A percentile compares a stretch with the other conserved stretches of the same genome.
These are phyloP conservation scores for Gnomoniopsis smithogilvyi DNA, from an alignment of 2,329 filamentous ascomycete genomes.

Conservation along the genomic window DNA sequence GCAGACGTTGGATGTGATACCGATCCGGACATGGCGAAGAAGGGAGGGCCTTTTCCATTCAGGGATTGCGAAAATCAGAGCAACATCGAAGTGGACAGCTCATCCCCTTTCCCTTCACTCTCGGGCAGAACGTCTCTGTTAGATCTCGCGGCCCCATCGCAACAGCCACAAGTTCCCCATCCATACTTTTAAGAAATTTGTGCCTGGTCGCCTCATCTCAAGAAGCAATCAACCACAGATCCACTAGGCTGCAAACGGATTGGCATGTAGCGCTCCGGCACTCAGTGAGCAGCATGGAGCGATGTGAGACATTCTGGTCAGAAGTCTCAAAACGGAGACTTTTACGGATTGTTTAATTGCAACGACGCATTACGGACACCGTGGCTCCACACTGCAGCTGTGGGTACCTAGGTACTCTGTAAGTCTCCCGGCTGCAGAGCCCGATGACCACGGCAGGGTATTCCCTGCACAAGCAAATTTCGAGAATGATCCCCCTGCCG, in stretches of 20 bases:
- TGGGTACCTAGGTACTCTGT: slow-evolving; percentile 7
- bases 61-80: background rate
- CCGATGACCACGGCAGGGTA: background rate
- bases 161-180: background rate
- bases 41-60: background rate
- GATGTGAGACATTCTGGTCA: background rate
- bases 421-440: slow-evolving; percentile 10
- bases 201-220: slow-evolving; percentile 12
- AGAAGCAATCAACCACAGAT: slow-evolving; percentile 15
- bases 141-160: slow-evolving; percentile 1
- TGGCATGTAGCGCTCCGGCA: background rate
- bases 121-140: background rate
- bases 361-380: slow-evolving; percentile 16
- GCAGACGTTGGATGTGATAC: background rate
- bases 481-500: background rate
- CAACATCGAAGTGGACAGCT: background rate
- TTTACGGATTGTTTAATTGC: slow-evolving; percentile 20
- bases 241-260: slow-evolving; percentile 12
- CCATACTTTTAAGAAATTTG: slow-evolving; percentile 15
- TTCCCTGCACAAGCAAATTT: slow-evolving; percentile 2
- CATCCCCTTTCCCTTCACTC: background rate
- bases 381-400: slow-evolving; percentile 17
- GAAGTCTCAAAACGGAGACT: slow-evolving; percentile 17
- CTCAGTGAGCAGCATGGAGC: background rate
- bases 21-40: background rate